Conservation (phyloP, 2,329 filamentous ascomycete genomes). For the Venturia carpophila region DNA sequence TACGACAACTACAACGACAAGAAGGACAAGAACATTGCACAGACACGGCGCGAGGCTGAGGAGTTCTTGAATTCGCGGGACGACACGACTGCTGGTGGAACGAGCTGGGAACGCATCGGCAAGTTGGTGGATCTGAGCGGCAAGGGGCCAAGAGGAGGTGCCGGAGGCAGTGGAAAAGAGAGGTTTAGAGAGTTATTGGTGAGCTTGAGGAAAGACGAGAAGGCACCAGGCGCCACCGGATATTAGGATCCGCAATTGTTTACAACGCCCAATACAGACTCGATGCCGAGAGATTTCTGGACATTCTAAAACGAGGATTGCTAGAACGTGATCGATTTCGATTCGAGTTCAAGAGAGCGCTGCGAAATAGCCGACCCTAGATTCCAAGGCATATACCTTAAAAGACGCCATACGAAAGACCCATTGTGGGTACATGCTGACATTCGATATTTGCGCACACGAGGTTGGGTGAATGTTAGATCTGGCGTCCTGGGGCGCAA, state of each 20-base stretch:
- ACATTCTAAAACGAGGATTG: too few species aligned
- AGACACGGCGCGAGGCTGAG: slow-evolving; percentile 86
- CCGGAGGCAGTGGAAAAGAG: slow-evolving; percentile 86
- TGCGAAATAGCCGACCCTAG: too few species aligned
- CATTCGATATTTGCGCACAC: neutral
- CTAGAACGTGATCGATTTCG: neutral
- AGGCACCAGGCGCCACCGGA: slow-evolving; percentile 55
- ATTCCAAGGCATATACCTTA: too few species aligned
- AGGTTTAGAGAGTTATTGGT: slow-evolving; percentile 87
- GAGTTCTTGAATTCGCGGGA: slow-evolving; percentile 83
- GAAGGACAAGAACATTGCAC: slow-evolving; percentile 84
- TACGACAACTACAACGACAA: slow-evolving; percentile 99
- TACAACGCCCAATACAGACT: neutral
- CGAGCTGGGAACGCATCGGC: slow-evolving; percentile 96
- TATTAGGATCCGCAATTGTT: neutral
- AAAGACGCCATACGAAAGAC: too few species aligned
- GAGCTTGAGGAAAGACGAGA: slow-evolving; percentile 87
- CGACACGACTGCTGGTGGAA: slow-evolving; percentile 88
- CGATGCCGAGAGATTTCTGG: neutral
- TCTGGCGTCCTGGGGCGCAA: neutral
- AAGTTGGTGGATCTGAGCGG: slow-evolving; percentile 97
- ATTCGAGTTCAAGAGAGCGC: neutral
- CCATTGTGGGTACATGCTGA: too few species aligned
- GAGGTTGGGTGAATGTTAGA: neutral
- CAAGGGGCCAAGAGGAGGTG: slow-evolving; percentile 81